A percentile compares a stretch with the other conserved stretches of the same genome.
phyloP scores from a whole-genome alignment of 2,329 filamentous ascomycete genomes.

The Epichloe typhina region DNA sequence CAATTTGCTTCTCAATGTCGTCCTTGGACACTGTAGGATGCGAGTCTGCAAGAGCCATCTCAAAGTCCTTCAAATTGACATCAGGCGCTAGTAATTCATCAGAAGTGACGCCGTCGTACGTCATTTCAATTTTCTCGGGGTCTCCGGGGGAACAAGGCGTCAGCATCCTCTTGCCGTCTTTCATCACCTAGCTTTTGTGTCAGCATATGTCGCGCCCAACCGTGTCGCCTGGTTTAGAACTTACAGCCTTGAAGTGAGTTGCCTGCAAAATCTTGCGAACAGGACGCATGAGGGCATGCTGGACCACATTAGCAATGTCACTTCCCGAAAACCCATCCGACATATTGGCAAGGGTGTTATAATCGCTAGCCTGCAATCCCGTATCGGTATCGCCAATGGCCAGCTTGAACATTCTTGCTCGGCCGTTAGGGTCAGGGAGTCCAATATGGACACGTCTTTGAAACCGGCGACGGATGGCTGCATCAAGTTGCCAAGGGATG shows the following conservation, averaged over 20 bases:
- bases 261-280: slow-evolving; percentile 94
- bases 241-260: slow-evolving; percentile 91
- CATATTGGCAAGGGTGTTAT: slow-evolving; percentile 61
- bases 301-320: slow-evolving; percentile 91
- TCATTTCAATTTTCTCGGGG: slow-evolving; percentile 76
- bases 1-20: slow-evolving; percentile 70
- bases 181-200: slow-evolving; percentile 43
- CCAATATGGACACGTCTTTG: slow-evolving; percentile 93
- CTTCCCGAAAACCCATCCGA: slow-evolving; percentile 93
- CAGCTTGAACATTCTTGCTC: slow-evolving; percentile 91
- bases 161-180: slow-evolving; percentile 53
- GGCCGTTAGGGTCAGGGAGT: slow-evolving; percentile 72
- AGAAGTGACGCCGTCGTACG: slow-evolving; percentile 74
- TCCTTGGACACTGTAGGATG: slow-evolving; percentile 82
- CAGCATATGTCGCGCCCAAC: slow-evolving; percentile 4
- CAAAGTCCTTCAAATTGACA: slow-evolving; percentile 80
- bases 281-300: slow-evolving; percentile 94
- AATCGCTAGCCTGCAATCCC: slow-evolving; percentile 65
- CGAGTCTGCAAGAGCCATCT: slow-evolving; percentile 78
- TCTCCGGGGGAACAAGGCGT: slow-evolving; percentile 95
- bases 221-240: slow-evolving; percentile 9
- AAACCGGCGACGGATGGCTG: slow-evolving; percentile 89
- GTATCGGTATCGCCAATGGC: slow-evolving; percentile 89
- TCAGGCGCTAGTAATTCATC: slow-evolving; percentile 78
- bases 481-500: slow-evolving; percentile 96